phyloP scores from a whole-genome alignment of 495 filamentous ascomycete species.

The Chaetomium fimeti region DNA sequence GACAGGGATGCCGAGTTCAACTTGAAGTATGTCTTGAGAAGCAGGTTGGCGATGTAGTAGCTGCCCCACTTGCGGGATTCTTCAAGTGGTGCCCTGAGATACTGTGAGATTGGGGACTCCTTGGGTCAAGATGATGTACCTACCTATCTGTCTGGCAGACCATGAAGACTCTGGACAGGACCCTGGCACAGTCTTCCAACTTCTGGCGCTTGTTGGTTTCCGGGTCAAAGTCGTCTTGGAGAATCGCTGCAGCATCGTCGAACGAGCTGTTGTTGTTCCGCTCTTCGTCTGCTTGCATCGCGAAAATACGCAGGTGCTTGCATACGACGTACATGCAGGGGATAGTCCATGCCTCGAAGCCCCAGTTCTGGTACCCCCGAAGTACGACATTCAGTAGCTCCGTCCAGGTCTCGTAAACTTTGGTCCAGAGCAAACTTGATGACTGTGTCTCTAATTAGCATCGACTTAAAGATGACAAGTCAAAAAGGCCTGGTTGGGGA shows the following conservation, averaged over 20 bases:
- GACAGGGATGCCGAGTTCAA: constrained; percentile 83
- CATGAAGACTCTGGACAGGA: constrained; percentile 85
- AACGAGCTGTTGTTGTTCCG: constrained; percentile 50
- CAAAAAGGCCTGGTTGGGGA: too few species aligned
- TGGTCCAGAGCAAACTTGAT: constrained; percentile 60
- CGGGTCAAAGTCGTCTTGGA: constrained; percentile 74
- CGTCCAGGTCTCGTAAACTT: constrained; percentile 82
- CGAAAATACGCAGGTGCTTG: constrained; percentile 80
- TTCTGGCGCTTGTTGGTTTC: constrained; percentile 71
- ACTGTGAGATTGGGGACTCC: constrained; percentile 16
- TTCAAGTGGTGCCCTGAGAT: constrained; percentile 69
- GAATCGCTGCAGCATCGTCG: constrained; percentile 44
- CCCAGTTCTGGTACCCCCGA: constrained; percentile 67
- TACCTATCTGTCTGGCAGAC: constrained; percentile 87
- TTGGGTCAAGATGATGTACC: constrained; percentile 26
- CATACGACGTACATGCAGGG: constrained; percentile 82
- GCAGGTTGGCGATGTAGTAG: constrained; percentile 85
- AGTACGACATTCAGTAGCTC: constrained; percentile 67
- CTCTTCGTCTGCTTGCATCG: constrained; percentile 79
- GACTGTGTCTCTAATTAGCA: constrained; percentile 16
- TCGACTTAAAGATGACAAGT: background rate
- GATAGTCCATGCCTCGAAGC: constrained; percentile 81
- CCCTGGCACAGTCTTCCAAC: constrained; percentile 82
- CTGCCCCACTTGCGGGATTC: constrained; percentile 96
- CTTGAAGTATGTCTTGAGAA: constrained; percentile 99